These are phyloP conservation scores for Persicaria tinctoria DNA, from an alignment of 148 eudicot genomes.

Conservation along the genomic window DNA sequence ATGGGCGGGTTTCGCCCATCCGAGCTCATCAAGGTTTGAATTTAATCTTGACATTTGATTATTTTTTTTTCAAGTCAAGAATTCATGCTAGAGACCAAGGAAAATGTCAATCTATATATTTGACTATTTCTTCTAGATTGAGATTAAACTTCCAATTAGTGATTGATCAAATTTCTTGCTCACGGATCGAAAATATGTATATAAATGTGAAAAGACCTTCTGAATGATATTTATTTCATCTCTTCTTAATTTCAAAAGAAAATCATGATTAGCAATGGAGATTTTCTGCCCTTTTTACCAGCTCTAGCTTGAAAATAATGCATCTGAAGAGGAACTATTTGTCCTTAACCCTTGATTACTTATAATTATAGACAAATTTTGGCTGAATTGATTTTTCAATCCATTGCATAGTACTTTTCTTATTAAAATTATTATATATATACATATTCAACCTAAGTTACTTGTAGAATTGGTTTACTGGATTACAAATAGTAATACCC, in stretches of 20 bases:
- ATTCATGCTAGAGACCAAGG: background rate
- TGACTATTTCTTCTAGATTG: no score
- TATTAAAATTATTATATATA: no score
- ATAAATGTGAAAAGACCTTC: background rate
- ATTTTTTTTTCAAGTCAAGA: background rate
- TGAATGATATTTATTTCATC: background rate
- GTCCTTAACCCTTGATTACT: background rate
- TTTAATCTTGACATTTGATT: background rate
- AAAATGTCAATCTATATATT: no score
- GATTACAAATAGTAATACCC: no score
- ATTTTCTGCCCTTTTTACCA: background rate
- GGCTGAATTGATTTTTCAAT: no score
- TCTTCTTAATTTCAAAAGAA: background rate
- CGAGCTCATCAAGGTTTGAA: constrained; percentile 79
- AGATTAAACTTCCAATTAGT: no score
- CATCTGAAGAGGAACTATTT: background rate
- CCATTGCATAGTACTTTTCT: no score
- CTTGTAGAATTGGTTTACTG: background rate
- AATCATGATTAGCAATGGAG: background rate
- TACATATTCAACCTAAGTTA: background rate
- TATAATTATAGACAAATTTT: no score
- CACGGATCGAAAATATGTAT: no score
- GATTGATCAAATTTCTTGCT: no score
- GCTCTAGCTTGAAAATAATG: background rate
- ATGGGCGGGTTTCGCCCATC: constrained; percentile 98